Conservation (phyloP, 1,284 basidiomycete species). For the Trichosporon sp. region DNA sequence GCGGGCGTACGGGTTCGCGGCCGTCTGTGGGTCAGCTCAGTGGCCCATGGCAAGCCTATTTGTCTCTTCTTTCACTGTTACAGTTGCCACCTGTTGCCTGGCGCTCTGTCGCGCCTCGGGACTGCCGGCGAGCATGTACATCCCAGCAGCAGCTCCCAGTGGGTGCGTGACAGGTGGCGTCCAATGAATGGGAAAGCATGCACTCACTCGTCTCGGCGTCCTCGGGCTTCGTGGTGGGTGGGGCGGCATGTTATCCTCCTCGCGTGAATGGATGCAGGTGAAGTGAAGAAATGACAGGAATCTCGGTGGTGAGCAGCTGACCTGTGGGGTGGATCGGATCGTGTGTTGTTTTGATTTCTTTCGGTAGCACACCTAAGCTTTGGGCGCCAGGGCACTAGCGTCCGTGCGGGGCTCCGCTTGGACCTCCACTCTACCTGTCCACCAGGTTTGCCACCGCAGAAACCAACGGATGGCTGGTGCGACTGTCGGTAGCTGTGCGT, state of each 20-base stretch:
- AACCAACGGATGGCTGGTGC: neutral
- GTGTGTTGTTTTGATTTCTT: slow-evolving; percentile 11
- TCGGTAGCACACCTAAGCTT: neutral
- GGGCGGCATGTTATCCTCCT: neutral
- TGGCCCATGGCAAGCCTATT: too few relatives aligned
- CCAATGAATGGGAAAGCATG: neutral
- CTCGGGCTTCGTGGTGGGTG: slow-evolving; percentile 13
- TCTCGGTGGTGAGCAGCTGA: neutral
- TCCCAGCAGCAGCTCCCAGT: neutral
- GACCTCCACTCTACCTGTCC: slow-evolving; percentile 9
- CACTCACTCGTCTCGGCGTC: slow-evolving; percentile 7
- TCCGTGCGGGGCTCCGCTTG: slow-evolving; percentile 12
- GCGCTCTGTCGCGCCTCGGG: too few relatives aligned
- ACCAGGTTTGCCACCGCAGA: neutral
- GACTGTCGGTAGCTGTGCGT: neutral
- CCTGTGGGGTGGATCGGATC: too few relatives aligned
- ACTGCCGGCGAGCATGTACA: neutral
- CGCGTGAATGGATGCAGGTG: neutral
- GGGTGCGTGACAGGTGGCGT: neutral
- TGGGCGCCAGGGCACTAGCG: neutral
- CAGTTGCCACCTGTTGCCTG: too few relatives aligned
- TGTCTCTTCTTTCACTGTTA: neutral
- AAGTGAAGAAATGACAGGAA: neutral
- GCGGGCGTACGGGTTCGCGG: slow-evolving; percentile 5
- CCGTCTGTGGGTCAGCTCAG: neutral